Base-by-base conservation (phyloP, 208 protist species). In the Naegleria gruberi region DNA sequence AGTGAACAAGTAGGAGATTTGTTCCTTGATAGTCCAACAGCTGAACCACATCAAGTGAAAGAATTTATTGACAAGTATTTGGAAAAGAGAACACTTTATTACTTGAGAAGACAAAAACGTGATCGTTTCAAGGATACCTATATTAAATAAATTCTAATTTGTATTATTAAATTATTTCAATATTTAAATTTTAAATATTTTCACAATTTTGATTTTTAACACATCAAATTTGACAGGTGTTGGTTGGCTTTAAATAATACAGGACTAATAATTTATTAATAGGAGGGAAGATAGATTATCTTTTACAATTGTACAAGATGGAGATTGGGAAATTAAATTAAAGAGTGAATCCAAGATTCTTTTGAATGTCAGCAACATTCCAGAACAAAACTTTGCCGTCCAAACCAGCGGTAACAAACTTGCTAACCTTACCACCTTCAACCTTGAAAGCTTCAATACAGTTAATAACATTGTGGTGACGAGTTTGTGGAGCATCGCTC, bases 341-440 rank as follows among this genome's bases (percentile, higher is more conserved):
- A 65, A 65, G 51, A 65, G 51, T 65, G 19, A 65, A 65, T 65
- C 51, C 51, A 45, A 87, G 6, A n/a, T 34, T 40, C 43, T 87
- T 87, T 40, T 87, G 12, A n/a, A 87, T 55, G 26, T 87, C 82
- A 34, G 6, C n/a, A 0, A 51, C 42, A 17, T 46, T 55, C 85
- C 85, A 89, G 30, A 41, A 74, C 6, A 40, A 57, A 89, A 89
- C 46, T 12, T 44, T 40, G 73, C 85, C 85, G 34, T 89, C 85
- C 46, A 89, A 89, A 89, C 46, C 85, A 89, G 17, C 30, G 30
- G 85, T 89, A 26, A 10, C 17, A n/a, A 89, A 89, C 37, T 74
- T 41, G 19, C 43, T 55, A 46, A 87, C 44, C 7, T 87, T 87
- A 40, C 44, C 44, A n/a, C 82, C 82, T 1, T 41, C 43, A 30